A percentile compares a stretch with the other conserved stretches of the same genome.
Evolutionary conservation across 2,329 filamentous ascomycete species (phyloP).

Genomic region (Berkeleyomyces rouxiae): DNA sequence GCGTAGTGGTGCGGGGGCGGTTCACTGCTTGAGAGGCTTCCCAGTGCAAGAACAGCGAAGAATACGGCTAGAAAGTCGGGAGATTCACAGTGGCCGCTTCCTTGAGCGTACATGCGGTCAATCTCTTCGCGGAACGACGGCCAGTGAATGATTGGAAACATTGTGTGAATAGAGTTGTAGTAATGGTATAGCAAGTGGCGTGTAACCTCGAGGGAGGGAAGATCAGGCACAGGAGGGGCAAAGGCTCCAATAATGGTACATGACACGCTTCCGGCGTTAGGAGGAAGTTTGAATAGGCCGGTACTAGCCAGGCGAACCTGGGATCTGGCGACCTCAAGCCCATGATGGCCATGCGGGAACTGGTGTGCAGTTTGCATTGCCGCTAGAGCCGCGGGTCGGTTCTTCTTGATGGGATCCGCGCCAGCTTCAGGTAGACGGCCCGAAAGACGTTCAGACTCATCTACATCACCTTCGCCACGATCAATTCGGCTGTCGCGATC

Average conservation of each 20-base stretch:
- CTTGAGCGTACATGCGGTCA: constrained; percentile 56
- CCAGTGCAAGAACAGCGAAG: constrained; percentile 69
- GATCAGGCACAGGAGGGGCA: constrained; percentile 38
- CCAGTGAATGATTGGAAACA: constrained; percentile 79
- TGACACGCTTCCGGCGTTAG: constrained; percentile 12
- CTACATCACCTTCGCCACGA: constrained; percentile 29
- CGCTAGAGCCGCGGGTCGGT: constrained; percentile 11
- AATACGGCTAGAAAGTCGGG: constrained; percentile 64
- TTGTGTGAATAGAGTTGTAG: constrained; percentile 57
- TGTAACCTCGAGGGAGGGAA: constrained; percentile 53
- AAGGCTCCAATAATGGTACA: constrained; percentile 21
- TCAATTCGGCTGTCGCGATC: constrained; percentile 34
- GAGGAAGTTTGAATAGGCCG: constrained; percentile 12
- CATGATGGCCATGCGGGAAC: constrained; percentile 10
- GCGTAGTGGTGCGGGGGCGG: constrained; percentile 24
- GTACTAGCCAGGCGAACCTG: constrained; percentile 12
- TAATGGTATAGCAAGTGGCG: constrained; percentile 64
- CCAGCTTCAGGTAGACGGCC: constrained; percentile 8
- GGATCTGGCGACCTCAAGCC: constrained; percentile 11
- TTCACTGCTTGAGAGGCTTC: constrained; percentile 53
- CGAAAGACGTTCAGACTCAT: constrained; percentile 31
- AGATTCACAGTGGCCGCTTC: constrained; percentile 33
- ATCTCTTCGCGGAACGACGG: constrained; percentile 62
- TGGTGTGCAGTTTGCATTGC: constrained; percentile 11
- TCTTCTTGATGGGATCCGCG: constrained; percentile 11